Evolutionary conservation across 805 yeast species (phyloP).

Genomic region (Yamadazyma akitaensis): DNA sequence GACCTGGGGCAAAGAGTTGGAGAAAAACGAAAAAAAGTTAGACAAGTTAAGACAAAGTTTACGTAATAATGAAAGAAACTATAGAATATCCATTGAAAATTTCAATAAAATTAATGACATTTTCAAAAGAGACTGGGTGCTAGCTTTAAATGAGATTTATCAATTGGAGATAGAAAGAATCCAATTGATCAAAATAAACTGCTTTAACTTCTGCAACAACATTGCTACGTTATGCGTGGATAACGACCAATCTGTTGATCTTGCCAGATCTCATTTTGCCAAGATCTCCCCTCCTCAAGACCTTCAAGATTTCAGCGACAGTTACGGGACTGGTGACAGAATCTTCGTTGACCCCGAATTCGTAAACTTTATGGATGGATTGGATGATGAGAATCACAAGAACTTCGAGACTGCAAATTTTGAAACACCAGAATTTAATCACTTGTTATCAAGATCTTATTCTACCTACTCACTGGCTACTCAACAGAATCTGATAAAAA

Average conservation of each 20-base stretch:
- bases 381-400: slow-evolving; percentile 23
- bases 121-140: slow-evolving; percentile 73
- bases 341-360: slow-evolving; percentile 60
- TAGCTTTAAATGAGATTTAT: slow-evolving; percentile 60
- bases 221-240: slow-evolving; percentile 74
- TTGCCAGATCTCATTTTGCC: slow-evolving; percentile 63
- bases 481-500: slow-evolving; percentile 2
- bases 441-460: slow-evolving; percentile 25
- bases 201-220: slow-evolving; percentile 77
- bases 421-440: slow-evolving; percentile 31
- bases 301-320: slow-evolving; percentile 48
- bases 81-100: slow-evolving; percentile 51
- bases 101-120: slow-evolving; percentile 55
- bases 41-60: slow-evolving; percentile 45
- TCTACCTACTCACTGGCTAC: slow-evolving; percentile 25
- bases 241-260: slow-evolving; percentile 75
- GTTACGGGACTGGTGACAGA: slow-evolving; percentile 62
- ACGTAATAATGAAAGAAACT: slow-evolving; percentile 47
- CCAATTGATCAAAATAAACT: slow-evolving; percentile 61
- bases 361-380: slow-evolving; percentile 51
- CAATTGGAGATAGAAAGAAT: slow-evolving; percentile 69
- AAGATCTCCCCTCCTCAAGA: slow-evolving; percentile 63
- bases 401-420: slow-evolving; percentile 24
- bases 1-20: slow-evolving; percentile 71
- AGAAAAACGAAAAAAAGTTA: slow-evolving; percentile 54